Evolutionary conservation across 2,329 filamentous ascomycete genomes (phyloP).

Genomic region (Penicillium fuscoglaucum): DNA sequence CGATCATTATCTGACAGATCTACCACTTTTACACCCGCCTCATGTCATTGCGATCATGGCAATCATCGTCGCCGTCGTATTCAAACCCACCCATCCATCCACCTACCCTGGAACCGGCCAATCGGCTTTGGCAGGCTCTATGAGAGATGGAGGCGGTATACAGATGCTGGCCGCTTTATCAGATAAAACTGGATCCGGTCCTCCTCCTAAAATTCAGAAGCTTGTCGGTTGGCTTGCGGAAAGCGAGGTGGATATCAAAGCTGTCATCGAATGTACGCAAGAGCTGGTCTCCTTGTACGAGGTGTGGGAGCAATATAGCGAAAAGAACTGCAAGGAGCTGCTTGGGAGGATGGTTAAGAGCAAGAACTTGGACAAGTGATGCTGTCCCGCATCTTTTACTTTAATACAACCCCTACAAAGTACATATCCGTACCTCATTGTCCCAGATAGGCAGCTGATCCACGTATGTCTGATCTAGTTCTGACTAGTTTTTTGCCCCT

Average conservation of each 20-base stretch:
- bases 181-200: conserved; percentile 32
- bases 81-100: conserved; percentile 62
- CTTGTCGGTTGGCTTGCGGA: conserved; percentile 82
- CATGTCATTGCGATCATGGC: conserved; percentile 85
- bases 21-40: conserved; percentile 83
- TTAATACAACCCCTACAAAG: background rate
- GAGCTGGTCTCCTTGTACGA: conserved; percentile 90
- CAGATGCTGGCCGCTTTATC: conserved; percentile 38
- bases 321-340: conserved; percentile 64
- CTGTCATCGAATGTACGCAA: conserved; percentile 84
- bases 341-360: conserved; percentile 63
- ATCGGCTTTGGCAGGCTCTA: conserved; percentile 34
- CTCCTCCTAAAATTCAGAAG: conserved; percentile 55
- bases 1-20: conserved; percentile 87
- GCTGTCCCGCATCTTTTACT: background rate
- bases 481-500: background rate
- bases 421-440: background rate
- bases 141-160: conserved; percentile 39
- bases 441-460: background rate
- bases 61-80: conserved; percentile 78
- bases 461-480: background rate
- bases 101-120: conserved; percentile 35
- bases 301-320: conserved; percentile 65
- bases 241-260: conserved; percentile 79
- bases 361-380: conserved; percentile 58